Evolutionary conservation across 2,329 filamentous ascomycete species (phyloP), one percentile per base, ranked within the genome.

Genomic region (Beauveria caledonica): DNA sequence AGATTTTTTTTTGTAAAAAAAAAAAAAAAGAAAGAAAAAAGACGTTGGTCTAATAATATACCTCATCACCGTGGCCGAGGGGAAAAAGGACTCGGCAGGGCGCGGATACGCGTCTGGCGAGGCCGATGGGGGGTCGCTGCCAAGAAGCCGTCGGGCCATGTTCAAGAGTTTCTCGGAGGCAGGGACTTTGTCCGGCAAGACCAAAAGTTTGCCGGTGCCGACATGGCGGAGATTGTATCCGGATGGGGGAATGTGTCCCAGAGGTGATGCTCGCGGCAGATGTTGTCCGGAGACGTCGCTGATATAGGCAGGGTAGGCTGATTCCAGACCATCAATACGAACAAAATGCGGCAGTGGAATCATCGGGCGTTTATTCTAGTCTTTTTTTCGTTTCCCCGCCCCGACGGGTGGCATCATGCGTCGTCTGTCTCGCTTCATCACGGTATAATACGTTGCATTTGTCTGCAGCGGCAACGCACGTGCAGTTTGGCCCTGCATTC

Each of bases 111-210:
- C 60, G 62, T 15, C 27, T 61, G 55, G 48, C 49, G 51, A 60
- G 60, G 42, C 53, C 39, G 19, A 51, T 51, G 49, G n/a, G 46
- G 51, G 60, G 56, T 46, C 42, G 33, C 51, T n/a, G 56, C 45
- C 29, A 44, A 13, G 27, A 51, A 59, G 29, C 48, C 29, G 15
- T 33, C 51, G 21, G 21, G 44, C n/a, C 5, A 15, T 3, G 58
- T 62, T 23, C 55, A 59, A 39, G 55, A 59, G 40, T 45, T 55
- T 21, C 23, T 62, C 21, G 50, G 44, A 11, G 60, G 13, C 48
- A 51, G 39, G 27, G 55, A 54, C 44, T 33, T 62, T 33, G 23
- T 13, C 4, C 42, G 11, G 56, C 40, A 59, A 51, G 44, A 45
- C 42, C 33, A 25, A 59, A 27, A n/a, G 9, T 17, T 56, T 8